Evolutionary conservation across 2,329 filamentous ascomycete genomes (phyloP).

Genomic region (Dactylellina cionopaga): DNA sequence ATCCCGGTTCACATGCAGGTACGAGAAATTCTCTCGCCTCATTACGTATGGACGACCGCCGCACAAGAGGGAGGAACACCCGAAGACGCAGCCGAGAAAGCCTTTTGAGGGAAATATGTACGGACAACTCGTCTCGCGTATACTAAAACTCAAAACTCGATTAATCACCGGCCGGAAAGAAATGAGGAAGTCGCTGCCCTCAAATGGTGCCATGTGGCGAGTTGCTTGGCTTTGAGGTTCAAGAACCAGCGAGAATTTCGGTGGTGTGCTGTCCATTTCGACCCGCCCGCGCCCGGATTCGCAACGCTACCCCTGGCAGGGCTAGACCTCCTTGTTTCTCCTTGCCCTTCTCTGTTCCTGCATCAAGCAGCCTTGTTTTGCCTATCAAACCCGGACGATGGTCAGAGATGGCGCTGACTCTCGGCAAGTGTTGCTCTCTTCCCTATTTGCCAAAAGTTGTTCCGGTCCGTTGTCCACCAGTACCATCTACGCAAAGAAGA

Average conservation of each 20-base stretch:
- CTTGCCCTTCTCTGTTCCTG: conserved; percentile 34
- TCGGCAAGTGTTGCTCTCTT: no score
- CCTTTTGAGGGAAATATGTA: conserved; percentile 20
- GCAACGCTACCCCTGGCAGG: conserved; percentile 30
- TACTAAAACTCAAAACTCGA: neutral
- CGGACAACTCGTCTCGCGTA: conserved; percentile 7
- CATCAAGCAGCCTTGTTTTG: conserved; percentile 41
- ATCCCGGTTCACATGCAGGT: conserved; percentile 48
- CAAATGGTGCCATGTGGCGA: conserved; percentile 25
- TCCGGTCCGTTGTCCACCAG: neutral
- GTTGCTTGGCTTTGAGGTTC: conserved; percentile 18
- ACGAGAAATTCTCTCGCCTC: conserved; percentile 18
- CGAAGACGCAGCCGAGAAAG: conserved; percentile 29
- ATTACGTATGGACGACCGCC: conserved; percentile 30
- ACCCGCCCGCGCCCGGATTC: conserved; percentile 22
- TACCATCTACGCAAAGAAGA: conserved; percentile 17
- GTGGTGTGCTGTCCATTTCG: conserved; percentile 31
- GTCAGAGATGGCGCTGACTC: conserved; percentile 37
- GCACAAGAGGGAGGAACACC: conserved; percentile 22
- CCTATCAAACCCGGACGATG: conserved; percentile 30
- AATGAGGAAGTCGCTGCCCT: conserved; percentile 18
- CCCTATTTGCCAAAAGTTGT: neutral
- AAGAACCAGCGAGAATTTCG: conserved; percentile 10
- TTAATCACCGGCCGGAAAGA: neutral
- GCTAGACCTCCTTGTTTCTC: conserved; percentile 34